A percentile compares a stretch with the other conserved stretches of the same genome.
These are phyloP conservation scores for Anaeramoeba ignava DNA, from an alignment of 78 protist genomes.

Conservation along the genomic window DNA sequence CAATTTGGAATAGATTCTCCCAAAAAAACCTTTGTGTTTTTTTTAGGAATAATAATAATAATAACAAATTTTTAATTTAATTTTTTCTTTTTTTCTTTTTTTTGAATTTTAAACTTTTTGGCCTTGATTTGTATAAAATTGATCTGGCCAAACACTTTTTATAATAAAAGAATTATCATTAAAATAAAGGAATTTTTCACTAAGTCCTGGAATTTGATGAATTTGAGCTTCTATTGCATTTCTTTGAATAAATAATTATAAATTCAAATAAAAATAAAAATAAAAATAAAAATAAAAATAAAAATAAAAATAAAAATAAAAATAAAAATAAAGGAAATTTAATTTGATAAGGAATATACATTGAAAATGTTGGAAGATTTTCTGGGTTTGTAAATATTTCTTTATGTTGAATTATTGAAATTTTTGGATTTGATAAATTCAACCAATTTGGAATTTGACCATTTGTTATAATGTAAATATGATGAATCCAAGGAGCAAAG, in stretches of 20 bases:
- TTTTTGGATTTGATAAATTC: slow-evolving; percentile 47
- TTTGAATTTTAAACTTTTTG: too few species aligned
- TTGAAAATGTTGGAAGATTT: too few species aligned
- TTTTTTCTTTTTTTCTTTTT: too few species aligned
- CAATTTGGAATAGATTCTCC: slow-evolving; percentile 84
- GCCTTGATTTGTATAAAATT: slow-evolving; percentile 58
- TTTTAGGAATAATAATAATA: too few species aligned
- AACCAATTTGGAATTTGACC: slow-evolving; percentile 91
- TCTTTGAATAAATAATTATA: slow-evolving; percentile 13
- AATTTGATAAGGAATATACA: too few species aligned
- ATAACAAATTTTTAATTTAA: too few species aligned
- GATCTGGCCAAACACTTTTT: slow-evolving; percentile 63
- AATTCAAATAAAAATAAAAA: slow-evolving; percentile 36
- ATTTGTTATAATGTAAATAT: slow-evolving; percentile 73
- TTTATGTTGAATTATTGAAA: too few species aligned
- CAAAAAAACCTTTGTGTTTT: too few species aligned
- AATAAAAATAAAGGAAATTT: slow-evolving; percentile 37
- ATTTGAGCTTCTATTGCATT: slow-evolving; percentile 87
- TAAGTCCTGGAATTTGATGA: slow-evolving; percentile 82
- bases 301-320: too few species aligned
- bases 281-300: slow-evolving; percentile 86
- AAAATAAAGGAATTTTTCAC: slow-evolving; percentile 75
- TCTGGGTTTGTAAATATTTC: too few species aligned
- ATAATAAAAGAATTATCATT: slow-evolving; percentile 91
- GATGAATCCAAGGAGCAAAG: slow-evolving; percentile 79